A percentile compares a stretch with the other conserved stretches of the same genome.
These are phyloP conservation scores for Eimeria falciformis DNA, from an alignment of 169 alveolate genomes.

Conservation along the genomic window DNA sequence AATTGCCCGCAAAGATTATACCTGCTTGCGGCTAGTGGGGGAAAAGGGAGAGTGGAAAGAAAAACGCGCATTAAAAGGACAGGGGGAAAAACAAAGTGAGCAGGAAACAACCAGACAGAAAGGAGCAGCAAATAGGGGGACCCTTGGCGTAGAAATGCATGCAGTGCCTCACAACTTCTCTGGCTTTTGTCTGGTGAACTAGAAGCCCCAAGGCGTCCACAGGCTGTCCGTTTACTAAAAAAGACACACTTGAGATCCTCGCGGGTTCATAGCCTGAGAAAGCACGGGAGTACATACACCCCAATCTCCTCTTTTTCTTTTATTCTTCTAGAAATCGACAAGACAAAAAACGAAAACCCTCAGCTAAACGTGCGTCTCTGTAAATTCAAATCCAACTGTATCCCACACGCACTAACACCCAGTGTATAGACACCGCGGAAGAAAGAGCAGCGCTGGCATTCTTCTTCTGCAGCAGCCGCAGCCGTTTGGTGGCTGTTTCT, in stretches of 20 bases:
- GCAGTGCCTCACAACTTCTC: constrained; percentile 52
- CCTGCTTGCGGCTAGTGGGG: neutral
- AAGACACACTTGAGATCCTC: constrained; percentile 49
- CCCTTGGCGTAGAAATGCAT: neutral
- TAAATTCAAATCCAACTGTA: too few species aligned
- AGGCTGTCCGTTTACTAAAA: constrained; percentile 73
- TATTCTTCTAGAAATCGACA: too few species aligned
- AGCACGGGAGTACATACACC: neutral
- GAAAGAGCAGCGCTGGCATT: neutral
- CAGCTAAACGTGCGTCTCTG: neutral
- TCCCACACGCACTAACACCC: too few species aligned
- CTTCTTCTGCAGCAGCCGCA: neutral
- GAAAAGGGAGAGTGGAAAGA: neutral
- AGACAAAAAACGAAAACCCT: neutral
- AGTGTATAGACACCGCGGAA: too few species aligned
- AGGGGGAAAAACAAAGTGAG: too few species aligned
- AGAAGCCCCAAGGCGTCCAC: constrained; percentile 68
- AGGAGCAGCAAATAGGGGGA: too few species aligned
- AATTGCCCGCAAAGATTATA: too few species aligned
- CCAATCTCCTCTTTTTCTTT: neutral
- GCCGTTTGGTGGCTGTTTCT: neutral
- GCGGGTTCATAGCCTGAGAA: constrained; percentile 61
- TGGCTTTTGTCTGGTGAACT: constrained; percentile 60
- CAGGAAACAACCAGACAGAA: too few species aligned
- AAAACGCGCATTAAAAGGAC: too few species aligned